phyloP scores from a whole-genome alignment of 2,329 filamentous ascomycete species.

The Thielaviopsis musarum region DNA sequence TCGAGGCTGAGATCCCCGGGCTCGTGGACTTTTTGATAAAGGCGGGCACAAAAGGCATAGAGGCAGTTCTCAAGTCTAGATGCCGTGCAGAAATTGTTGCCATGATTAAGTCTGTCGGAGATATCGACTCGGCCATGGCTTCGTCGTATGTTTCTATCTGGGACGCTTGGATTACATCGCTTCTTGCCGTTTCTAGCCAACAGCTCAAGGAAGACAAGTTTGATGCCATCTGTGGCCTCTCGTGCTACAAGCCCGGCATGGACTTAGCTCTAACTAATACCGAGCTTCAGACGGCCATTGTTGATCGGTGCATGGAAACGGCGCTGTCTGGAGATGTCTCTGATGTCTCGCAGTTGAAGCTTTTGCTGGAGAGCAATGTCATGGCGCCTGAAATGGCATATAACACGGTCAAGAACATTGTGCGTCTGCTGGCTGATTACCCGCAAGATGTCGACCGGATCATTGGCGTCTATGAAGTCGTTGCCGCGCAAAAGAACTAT shows the following conservation, averaged over 20 bases:
- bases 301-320: conserved; percentile 24
- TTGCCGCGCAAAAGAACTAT: background rate
- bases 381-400: background rate
- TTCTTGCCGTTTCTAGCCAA: conserved; percentile 20
- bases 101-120: conserved; percentile 39
- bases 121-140: conserved; percentile 18
- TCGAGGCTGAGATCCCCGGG: conserved; percentile 1
- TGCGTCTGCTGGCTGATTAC: background rate
- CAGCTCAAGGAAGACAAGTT: conserved; percentile 14
- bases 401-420: too few relatives aligned
- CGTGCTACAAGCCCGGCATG: conserved; percentile 27
- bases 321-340: conserved; percentile 18
- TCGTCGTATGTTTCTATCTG: conserved; percentile 26
- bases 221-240: conserved; percentile 26
- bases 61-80: conserved; percentile 40
- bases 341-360: background rate
- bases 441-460: background rate
- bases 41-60: conserved; percentile 13
- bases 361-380: conserved; percentile 17
- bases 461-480: background rate
- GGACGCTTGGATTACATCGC: conserved; percentile 25
- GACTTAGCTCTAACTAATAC: conserved; percentile 23
- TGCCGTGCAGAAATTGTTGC: conserved; percentile 51
- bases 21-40: conserved; percentile 9
- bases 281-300: conserved; percentile 31